Base-by-base conservation (phyloP, 129 eudicot genomes). In the Dittrichia graveolens region DNA sequence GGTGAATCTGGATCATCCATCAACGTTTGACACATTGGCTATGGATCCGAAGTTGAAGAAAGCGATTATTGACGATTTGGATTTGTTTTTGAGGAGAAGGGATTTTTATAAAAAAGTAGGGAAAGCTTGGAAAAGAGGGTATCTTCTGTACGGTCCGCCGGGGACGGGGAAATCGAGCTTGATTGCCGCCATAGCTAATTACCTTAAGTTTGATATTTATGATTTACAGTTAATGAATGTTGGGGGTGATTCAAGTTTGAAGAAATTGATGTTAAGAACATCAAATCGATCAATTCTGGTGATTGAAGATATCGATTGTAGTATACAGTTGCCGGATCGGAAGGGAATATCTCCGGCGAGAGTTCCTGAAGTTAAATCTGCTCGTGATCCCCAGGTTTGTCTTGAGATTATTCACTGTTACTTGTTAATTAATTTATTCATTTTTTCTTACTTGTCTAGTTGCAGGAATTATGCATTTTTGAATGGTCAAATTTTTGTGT, bases 101-200 rank as follows among this genome's bases (percentile, higher is more conserved):
- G 92, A 86, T 12, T 82, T 79, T 57, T 89, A 89, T 38, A 71
- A 79, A 40, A 86, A 61, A 34, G 89, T 89, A 6, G 92, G 96
- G 37, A 89, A 89, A 63, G 96, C 96, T 16, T 86, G 91, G 96
- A 86, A 86, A 59, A 76, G 96, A 71, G 91, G 95, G 55, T 88
- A 88, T 60, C 54, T 88, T 61, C 54, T 88, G 83, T 84, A 87
- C 48, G 93, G 89, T 8, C 87, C 93, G 2, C 93, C 93, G n/a
- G 89, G 93, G 8, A 87, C 88, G 0, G 88, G 95, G 50, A 85
- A 85, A 57, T 85, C 91, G 16, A 88, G 95, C 35, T 74, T 88
- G 88, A 83, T 88, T 54, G 95, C 91, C 0, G 91, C 95, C 6
- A 88, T 88, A 10, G 95, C 95, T 0, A 88, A 88, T 69, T 83